Evolutionary conservation across 352 stramenopile genomes (phyloP).

Genomic region (Pythium monospermum): DNA sequence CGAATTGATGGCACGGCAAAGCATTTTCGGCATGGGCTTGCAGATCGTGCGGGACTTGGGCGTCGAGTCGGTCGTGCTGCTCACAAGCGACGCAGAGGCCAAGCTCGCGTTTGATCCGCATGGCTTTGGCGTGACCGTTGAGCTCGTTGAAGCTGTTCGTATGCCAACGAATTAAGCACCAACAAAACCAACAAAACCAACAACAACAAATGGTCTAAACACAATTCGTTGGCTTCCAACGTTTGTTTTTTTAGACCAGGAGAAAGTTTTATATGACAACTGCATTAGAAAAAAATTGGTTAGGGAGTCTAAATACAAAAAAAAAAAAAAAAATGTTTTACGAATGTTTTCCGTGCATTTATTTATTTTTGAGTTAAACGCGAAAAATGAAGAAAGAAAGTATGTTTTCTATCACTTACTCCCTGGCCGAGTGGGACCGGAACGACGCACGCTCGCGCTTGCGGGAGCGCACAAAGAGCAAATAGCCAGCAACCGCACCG

Average conservation of each 20-base stretch:
- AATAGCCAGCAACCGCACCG: conserved; percentile 51
- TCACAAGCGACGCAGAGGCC: conserved; percentile 30
- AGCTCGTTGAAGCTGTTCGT: conserved; percentile 9
- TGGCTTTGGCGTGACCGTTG: conserved; percentile 56
- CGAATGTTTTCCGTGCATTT: neutral
- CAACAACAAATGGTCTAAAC: too few species aligned
- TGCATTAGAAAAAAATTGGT: too few species aligned
- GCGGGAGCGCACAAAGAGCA: conserved; percentile 44
- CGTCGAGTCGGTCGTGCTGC: conserved; percentile 44
- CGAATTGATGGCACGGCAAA: conserved; percentile 79
- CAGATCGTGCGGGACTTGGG: conserved; percentile 62
- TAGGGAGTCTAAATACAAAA: neutral
- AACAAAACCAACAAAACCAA: too few species aligned
- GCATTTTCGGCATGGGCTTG: conserved; percentile 80
- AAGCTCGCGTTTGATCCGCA: conserved; percentile 47
- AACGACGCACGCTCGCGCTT: conserved; percentile 17
- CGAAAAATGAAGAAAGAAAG: neutral
- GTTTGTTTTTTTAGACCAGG: too few species aligned
- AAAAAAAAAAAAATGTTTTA: neutral
- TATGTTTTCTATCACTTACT: neutral
- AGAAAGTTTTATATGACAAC: too few species aligned
- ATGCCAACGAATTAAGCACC: neutral
- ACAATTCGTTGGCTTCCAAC: neutral
- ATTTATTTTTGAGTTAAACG: neutral
- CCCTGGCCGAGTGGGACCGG: conserved; percentile 7